phyloP scores from a whole-genome alignment of 495 filamentous ascomycete genomes.

The Trichoderma parareesei region DNA sequence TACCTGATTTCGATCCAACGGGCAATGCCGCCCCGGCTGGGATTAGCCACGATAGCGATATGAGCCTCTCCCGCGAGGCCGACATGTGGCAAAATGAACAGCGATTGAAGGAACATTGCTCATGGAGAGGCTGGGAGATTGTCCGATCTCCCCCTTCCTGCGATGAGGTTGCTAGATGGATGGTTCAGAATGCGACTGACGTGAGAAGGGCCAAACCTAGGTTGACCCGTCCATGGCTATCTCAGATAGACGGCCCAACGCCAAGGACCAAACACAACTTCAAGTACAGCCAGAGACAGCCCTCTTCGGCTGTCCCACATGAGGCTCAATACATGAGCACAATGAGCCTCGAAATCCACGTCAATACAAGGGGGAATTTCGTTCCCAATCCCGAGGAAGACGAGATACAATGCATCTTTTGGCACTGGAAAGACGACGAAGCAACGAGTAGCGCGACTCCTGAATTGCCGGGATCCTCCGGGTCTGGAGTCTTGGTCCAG shows the following conservation, averaged over 20 bases:
- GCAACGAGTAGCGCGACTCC: slow-evolving; percentile 15
- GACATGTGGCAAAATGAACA: slow-evolving; percentile 32
- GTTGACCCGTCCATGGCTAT: slow-evolving; percentile 31
- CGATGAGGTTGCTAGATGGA: slow-evolving; percentile 64
- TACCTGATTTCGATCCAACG: slow-evolving; percentile 69
- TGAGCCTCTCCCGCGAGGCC: background rate
- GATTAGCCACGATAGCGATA: background rate
- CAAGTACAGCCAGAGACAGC: slow-evolving; percentile 75
- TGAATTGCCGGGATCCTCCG: slow-evolving; percentile 29
- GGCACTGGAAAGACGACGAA: slow-evolving; percentile 76
- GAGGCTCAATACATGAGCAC: slow-evolving; percentile 93
- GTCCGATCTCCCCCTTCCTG: slow-evolving; percentile 58
- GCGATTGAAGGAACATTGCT: slow-evolving; percentile 43
- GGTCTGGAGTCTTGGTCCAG: slow-evolving; percentile 56
- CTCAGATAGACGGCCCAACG: slow-evolving; percentile 85
- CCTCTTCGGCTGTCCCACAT: slow-evolving; percentile 69
- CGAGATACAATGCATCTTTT: slow-evolving; percentile 84
- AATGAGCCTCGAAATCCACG: slow-evolving; percentile 93
- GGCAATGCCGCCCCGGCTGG: slow-evolving; percentile 34
- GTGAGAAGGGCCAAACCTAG: slow-evolving; percentile 27
- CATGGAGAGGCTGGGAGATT: slow-evolving; percentile 57
- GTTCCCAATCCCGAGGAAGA: slow-evolving; percentile 85
- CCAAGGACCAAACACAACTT: slow-evolving; percentile 78
- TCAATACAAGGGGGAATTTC: slow-evolving; percentile 74
- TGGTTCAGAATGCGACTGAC: slow-evolving; percentile 28